phyloP scores from a whole-genome alignment of 257 asterid species.

The Thymus mandschuricus region DNA sequence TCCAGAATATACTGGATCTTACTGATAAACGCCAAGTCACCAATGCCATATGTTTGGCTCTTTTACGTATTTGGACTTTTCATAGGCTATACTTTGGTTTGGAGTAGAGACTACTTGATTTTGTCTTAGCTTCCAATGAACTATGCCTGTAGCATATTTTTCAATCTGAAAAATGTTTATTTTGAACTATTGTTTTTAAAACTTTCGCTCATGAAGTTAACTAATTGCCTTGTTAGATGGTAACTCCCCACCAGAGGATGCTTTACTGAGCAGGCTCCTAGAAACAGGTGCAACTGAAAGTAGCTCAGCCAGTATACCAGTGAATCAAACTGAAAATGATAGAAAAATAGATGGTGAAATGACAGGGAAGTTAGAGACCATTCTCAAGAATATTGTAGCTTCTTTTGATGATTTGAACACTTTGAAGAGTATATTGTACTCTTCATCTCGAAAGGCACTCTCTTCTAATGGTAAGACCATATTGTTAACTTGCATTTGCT shows the following conservation, averaged over 20 bases:
- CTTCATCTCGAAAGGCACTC: slow-evolving; percentile 49
- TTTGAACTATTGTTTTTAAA: slow-evolving; percentile 13
- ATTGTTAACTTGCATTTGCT: not conserved
- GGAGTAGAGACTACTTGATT: slow-evolving; percentile 13
- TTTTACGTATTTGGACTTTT: not conserved
- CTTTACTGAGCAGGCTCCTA: slow-evolving; percentile 64
- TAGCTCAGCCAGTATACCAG: slow-evolving; percentile 50
- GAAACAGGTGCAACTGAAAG: slow-evolving; percentile 82
- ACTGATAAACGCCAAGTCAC: not conserved
- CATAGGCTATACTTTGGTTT: not conserved
- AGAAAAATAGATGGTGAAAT: slow-evolving; percentile 48
- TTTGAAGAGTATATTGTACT: slow-evolving; percentile 52
- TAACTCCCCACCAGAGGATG: slow-evolving; percentile 57
- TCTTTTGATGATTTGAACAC: slow-evolving; percentile 55
- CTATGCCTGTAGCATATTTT: slow-evolving; percentile 1
- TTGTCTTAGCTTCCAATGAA: slow-evolving; percentile 8
- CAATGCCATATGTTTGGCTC: not conserved
- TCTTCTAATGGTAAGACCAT: slow-evolving; percentile 66
- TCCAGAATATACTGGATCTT: not conserved
- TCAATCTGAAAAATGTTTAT: slow-evolving; percentile 11
- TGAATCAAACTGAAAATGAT: slow-evolving; percentile 43
- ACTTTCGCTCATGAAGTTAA: slow-evolving; percentile 33
- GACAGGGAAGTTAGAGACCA: slow-evolving; percentile 42
- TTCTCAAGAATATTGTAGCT: slow-evolving; percentile 50
- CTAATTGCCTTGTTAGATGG: slow-evolving; percentile 50